Evolutionary conservation across 2,329 filamentous ascomycete species (phyloP), one percentile per base, ranked within the genome.

Genomic region (Ramularia endophylla): DNA sequence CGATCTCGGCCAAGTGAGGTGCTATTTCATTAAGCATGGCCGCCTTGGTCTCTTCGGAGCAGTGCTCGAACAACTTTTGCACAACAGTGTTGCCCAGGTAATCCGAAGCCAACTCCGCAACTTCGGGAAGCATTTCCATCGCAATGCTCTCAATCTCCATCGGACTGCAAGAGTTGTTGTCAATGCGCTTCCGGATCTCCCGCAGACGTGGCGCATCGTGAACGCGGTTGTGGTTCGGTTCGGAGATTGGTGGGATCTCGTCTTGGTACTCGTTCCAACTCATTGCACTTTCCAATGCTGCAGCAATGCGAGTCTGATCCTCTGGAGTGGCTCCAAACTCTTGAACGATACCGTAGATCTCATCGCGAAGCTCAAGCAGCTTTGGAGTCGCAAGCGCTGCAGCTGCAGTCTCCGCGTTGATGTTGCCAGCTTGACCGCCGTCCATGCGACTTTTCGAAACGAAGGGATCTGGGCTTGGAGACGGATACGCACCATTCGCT

Each of bases 21-120:
- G 85, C 80, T 56, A 98, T 94, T 59, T 89, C 81, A 11, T 72
- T 67, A 43, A 98, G 72, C 92, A 98, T 97, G 42, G 85, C 83
- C 63, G 95, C 88, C 56, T 94, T 89, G 30, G 90, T 80, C 30
- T 80, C 73, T 62, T 97, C 90, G 0, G 87, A 92, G 69, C 92
- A 97, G 67, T 87, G 87, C 65, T 98, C 90, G 60, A 98, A 98
- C 33, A 98, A 73, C 68, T 98, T 98, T 69, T 98, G 92, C 13
- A 98, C 90, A n/a, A 98, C 92, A 0, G 92, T 98, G 68, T 98
- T 98, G 55, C 92, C 92, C 22, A 98, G 77, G 58, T 98, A 98
- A 65, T 98, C 92, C 0, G 90, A 95, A 2, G 92, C 78, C 17
- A 98, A 73, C 65, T 98, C 92, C 3, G 89, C 87, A 61, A 98